Conservation (phyloP, 805 yeast genomes). For the Saccharomycodes ludwigii region DNA sequence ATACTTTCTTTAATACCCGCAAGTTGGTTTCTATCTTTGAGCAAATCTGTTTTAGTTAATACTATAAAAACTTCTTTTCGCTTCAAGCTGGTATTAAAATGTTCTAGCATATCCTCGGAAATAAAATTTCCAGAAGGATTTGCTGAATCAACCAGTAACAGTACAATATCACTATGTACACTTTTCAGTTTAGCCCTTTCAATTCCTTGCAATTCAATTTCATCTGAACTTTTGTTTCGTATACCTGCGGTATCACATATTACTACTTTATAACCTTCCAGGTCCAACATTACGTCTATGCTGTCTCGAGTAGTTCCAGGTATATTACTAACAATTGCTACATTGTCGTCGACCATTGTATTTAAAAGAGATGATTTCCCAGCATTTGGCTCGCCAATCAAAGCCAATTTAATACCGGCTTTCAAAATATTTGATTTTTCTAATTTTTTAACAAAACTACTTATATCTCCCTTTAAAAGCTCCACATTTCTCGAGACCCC, state of each 20-base stretch:
- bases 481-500: slow-evolving; percentile 34
- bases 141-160: slow-evolving; percentile 39
- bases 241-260: slow-evolving; percentile 93
- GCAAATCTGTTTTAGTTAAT: slow-evolving; percentile 50
- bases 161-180: slow-evolving; percentile 51
- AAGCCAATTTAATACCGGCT: slow-evolving; percentile 58
- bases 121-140: slow-evolving; percentile 10
- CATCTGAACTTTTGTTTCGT: slow-evolving; percentile 38
- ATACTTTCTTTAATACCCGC: slow-evolving; percentile 14
- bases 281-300: slow-evolving; percentile 68
- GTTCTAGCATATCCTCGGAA: slow-evolving; percentile 27
- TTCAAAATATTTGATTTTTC: slow-evolving; percentile 49
- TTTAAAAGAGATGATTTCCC: slow-evolving; percentile 88
- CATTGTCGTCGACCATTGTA: slow-evolving; percentile 60
- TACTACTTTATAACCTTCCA: slow-evolving; percentile 72
- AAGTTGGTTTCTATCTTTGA: slow-evolving; percentile 13
- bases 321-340: slow-evolving; percentile 80
- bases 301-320: slow-evolving; percentile 94
- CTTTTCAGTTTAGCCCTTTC: slow-evolving; percentile 56
- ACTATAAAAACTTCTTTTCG: slow-evolving; percentile 27
- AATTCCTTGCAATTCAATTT: slow-evolving; percentile 72
- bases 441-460: slow-evolving; percentile 30
- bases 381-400: slow-evolving; percentile 91
- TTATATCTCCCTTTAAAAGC: slow-evolving; percentile 33
- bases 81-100: slow-evolving; percentile 16